Evolutionary conservation across 1,139 yeast species (phyloP).

Genomic region (Diutina pseudorugosa): DNA sequence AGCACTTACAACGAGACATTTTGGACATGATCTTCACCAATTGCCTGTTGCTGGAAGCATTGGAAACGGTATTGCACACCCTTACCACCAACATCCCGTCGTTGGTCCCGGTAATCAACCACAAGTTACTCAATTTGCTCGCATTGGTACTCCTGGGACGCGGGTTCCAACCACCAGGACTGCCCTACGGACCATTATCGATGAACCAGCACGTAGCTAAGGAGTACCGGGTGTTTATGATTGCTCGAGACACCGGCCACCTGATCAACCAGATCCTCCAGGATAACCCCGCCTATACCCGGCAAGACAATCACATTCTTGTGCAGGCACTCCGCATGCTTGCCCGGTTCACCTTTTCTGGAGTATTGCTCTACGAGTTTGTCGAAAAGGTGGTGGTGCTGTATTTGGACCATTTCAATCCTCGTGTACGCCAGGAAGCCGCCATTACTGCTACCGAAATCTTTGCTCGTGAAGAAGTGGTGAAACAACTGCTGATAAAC

Average conservation of each 20-base stretch:
- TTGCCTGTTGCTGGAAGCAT: constrained; percentile 70
- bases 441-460: constrained; percentile 74
- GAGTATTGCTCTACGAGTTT: constrained; percentile 72
- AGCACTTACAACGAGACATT: constrained; percentile 73
- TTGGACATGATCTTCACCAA: constrained; percentile 64
- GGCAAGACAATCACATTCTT: constrained; percentile 39
- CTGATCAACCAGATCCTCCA: constrained; percentile 25
- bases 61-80: constrained; percentile 62
- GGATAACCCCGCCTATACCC: constrained; percentile 28
- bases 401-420: constrained; percentile 69
- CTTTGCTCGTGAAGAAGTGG: constrained; percentile 73
- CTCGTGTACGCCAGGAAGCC: constrained; percentile 74
- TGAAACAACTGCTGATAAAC: constrained; percentile 74
- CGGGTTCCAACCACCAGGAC: constrained; percentile 76
- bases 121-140: constrained; percentile 58
- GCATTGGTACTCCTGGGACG: constrained; percentile 76
- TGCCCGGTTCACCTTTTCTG: constrained; percentile 61
- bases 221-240: constrained; percentile 65
- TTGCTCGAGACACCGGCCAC: constrained; percentile 50
- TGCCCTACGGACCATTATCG: constrained; percentile 58
- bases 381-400: constrained; percentile 73
- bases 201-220: constrained; percentile 60
- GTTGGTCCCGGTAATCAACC: constrained; percentile 59
- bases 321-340: constrained; percentile 65
- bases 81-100: constrained; percentile 72